Base-by-base conservation (phyloP, 805 yeast species). In the Ogataea paradorogensis region DNA sequence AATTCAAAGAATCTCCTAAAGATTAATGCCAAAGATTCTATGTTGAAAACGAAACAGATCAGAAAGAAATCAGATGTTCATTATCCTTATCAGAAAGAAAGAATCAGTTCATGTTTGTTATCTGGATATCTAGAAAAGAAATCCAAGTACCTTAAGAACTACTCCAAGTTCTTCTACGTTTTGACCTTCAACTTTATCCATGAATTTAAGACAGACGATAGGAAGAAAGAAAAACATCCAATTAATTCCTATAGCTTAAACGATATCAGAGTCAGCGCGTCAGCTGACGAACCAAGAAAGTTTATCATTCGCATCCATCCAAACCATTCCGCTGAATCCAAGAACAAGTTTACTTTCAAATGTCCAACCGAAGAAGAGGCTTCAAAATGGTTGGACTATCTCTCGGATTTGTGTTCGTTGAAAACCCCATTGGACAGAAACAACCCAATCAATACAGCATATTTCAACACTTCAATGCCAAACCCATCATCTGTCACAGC, bases 181-280 rank as follows among this genome's bases (percentile, higher is more conserved):
- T 65, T 82, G 41, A 80, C 88, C 5, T 77, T 83, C 51, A 79
- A 77, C 52, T 81, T 70, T 46, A 57, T 82, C 27, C 88, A 81
- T 59, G 88, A 82, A 58, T 82, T 81, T 61, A 78, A 74, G 52
- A 63, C 79, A 0, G 58, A 66, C 20, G 80, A 76, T 57, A 65
- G 81, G 27, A 76, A 72, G 50, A 73, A 74, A 46, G 82, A 78
- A 35, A 71, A 71, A 44, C 54, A 53, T 18, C 78, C 77, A 5
- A 38, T 67, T 3, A 54, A 62, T 48, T 71, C 77, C 28, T 62
- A 69, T 32, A 52, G 67, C 21, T 49, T 73, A 27, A 65, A 67
- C 45, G 58, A 56, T 26, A 44, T 59, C 13, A 50, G 46, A 16
- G 56, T 60, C n/a, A 58, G 62, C 26, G 59, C 66, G 22, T 53